A percentile compares a stretch with the other conserved stretches of the same genome.
Conservation (phyloP, 306 rosid genomes). For the Fagus sylvatica region DNA sequence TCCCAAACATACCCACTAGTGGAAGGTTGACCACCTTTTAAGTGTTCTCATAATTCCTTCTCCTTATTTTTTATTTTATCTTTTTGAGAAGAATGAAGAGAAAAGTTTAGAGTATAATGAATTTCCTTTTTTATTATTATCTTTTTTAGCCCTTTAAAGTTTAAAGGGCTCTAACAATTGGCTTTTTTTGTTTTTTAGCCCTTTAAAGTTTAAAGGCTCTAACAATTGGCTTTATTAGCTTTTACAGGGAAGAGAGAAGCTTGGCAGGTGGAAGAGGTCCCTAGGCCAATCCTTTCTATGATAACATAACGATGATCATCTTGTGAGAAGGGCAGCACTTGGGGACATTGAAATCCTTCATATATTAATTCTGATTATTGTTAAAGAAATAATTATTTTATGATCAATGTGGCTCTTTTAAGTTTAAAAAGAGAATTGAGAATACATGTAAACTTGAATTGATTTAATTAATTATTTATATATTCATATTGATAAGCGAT, state of each 20-base stretch:
- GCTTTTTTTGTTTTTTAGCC: not conserved
- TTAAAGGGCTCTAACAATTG: not conserved
- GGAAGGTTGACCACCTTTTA: too few species aligned
- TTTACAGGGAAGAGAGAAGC: slow-evolving; percentile 47
- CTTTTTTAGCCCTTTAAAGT: not conserved
- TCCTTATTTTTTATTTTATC: too few species aligned
- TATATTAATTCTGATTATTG: not conserved
- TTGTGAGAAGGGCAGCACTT: slow-evolving; percentile 4
- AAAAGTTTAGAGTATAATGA: not conserved
- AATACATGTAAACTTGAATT: too few species aligned
- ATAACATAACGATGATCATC: slow-evolving; percentile 6
- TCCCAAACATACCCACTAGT: too few species aligned
- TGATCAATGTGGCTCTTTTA: too few species aligned
- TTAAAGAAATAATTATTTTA: too few species aligned
- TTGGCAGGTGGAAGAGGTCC: slow-evolving; percentile 49
- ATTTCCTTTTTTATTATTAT: not conserved
- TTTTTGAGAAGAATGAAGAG: too few species aligned
- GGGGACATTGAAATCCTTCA: not conserved
- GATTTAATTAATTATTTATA: too few species aligned
- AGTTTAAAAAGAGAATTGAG: too few species aligned
- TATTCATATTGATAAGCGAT: too few species aligned
- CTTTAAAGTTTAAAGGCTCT: too few species aligned
- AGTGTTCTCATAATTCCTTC: too few species aligned
- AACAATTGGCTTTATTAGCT: not conserved
- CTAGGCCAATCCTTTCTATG: slow-evolving; percentile 20